Base-by-base conservation (phyloP, 148 eudicot species). In the Nepenthes mirabilis region DNA sequence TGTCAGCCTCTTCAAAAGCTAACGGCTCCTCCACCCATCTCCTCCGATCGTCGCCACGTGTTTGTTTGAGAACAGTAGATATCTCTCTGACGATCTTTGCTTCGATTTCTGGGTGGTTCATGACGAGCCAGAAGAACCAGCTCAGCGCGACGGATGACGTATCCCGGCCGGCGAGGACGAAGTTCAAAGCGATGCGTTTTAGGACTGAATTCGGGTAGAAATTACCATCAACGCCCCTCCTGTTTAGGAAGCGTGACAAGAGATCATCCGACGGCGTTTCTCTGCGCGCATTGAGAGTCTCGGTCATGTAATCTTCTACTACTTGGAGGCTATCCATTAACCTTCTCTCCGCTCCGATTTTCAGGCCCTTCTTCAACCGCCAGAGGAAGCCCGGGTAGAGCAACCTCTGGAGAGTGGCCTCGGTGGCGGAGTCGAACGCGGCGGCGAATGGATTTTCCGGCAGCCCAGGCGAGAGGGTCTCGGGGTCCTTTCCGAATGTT, bases 101-200 rank as follows among this genome's bases (percentile, higher is more conserved):
- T 23, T 90, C 97, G 9, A 84, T 75, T 3, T 68, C 64, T 1
- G 78, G 74, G 66, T 83, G 79, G 55, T 87, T 87, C 89, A 90
- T 90, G 32, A 90, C 85, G 1, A 85, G 80, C 88, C 88, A 90
- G 55, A 90, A 90, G 69, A 90, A 90, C 97, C 97, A 90, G 58
- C 91, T 87, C 9, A 87, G 72, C 9, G 95, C 95, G 5, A 87
- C 95, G 0, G 97, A 86, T 32, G 95, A 86, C 5, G 97, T 86
- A 77, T 90, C 97, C 2, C 97, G 83, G 2, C 97, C 97, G 0
- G 97, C 97, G 1, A 90, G 77, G 11, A 90, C 87, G 33, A 90
- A 87, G 70, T 90, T 87, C 35, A 90, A 72, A 2, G 95, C 95
- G 14, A 87, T 87, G 37, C 84, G 82, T 62, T 87, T 87, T 2